Percentiles rank a stretch among this genome's conserved stretches.
Conservation (phyloP, 2,329 filamentous ascomycete genomes). For the Aspergillus glaucus region DNA sequence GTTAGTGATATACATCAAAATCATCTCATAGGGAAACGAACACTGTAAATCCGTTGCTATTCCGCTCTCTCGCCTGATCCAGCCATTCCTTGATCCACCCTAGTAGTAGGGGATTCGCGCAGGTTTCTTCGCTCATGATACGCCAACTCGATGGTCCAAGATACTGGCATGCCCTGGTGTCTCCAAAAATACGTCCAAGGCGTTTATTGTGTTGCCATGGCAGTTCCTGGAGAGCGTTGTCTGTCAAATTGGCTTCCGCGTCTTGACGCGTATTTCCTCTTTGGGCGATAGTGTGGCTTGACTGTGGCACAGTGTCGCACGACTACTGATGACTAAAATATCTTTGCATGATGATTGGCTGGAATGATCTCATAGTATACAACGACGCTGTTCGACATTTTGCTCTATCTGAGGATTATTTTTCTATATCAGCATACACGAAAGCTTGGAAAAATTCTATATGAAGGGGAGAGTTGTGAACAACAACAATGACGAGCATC, state of each 20-base stretch:
- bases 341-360: not conserved
- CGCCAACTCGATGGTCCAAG: not conserved
- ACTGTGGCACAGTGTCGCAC: not conserved
- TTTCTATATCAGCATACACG: too few species aligned
- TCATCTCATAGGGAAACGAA: slow-evolving; percentile 17
- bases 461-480: too few species aligned
- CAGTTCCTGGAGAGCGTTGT: slow-evolving; percentile 3
- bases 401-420: too few species aligned
- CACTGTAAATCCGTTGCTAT: slow-evolving; percentile 60
- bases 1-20: slow-evolving; percentile 1
- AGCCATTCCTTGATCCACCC: slow-evolving; percentile 73
- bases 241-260: slow-evolving; percentile 1
- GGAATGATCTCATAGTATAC: too few species aligned
- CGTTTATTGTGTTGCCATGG: slow-evolving; percentile 14
- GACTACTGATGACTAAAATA: not conserved
- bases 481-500: too few species aligned
- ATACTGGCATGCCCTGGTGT: not conserved
- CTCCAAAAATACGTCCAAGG: not conserved
- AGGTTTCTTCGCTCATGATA: slow-evolving; percentile 34
- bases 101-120: slow-evolving; percentile 65
- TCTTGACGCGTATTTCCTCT: slow-evolving; percentile 11
- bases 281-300: slow-evolving; percentile 4
- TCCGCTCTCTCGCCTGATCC: slow-evolving; percentile 61
- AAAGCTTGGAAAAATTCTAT: too few species aligned
- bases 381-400: too few species aligned